Evolutionary conservation across 2,329 filamentous ascomycete genomes (phyloP).

Genomic region (Penicillium sp.): DNA sequence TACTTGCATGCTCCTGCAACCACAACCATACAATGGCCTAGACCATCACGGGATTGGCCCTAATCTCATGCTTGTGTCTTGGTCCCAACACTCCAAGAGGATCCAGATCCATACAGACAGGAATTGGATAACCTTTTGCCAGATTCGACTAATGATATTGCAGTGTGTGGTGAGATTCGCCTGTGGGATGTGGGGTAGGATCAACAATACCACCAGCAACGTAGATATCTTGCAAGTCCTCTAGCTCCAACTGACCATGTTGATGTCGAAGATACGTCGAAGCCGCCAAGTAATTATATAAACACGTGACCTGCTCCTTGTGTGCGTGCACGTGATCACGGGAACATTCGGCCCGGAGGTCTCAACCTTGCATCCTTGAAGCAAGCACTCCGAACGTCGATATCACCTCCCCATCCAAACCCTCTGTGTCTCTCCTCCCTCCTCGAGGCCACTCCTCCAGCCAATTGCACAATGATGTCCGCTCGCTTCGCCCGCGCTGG

Average conservation of each 20-base stretch:
- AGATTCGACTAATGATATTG: too few species aligned
- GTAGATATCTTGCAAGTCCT: neutral
- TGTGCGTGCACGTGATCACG: conserved; percentile 15
- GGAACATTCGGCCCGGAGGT: conserved; percentile 27
- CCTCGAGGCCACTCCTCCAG: conserved; percentile 23
- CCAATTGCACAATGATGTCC: conserved; percentile 51
- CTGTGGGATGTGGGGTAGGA: too few species aligned
- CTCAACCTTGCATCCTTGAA: conserved; percentile 25
- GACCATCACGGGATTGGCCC: neutral
- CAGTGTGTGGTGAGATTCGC: too few species aligned
- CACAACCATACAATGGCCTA: neutral
- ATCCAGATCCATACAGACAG: neutral
- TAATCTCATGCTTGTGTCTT: neutral
- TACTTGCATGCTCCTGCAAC: neutral
- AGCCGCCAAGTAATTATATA: neutral
- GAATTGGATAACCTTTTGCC: neutral
- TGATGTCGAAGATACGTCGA: neutral
- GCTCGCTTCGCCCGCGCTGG: conserved; percentile 55
- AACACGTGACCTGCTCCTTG: neutral
- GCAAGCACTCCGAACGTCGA: conserved; percentile 24
- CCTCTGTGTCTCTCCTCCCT: conserved; percentile 17
- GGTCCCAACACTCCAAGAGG: neutral
- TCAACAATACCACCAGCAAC: neutral
- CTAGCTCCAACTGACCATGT: neutral
- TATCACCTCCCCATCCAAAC: conserved; percentile 25